phyloP scores from a whole-genome alignment of 345 rosid species.

The Lenwebbia sp. region DNA sequence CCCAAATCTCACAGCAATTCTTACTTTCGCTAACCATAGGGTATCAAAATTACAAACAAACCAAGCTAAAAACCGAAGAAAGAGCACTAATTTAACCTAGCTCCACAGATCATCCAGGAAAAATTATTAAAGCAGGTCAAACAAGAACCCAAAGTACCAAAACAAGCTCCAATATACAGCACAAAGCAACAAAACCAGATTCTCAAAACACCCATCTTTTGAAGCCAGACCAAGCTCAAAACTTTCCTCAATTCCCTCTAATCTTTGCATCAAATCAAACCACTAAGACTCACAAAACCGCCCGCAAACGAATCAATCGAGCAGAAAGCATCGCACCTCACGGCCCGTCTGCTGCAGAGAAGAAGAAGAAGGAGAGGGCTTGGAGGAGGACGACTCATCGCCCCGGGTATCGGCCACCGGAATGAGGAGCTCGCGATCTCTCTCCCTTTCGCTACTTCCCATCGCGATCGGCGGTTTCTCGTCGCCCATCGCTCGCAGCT shows the following conservation, averaged over 20 bases:
- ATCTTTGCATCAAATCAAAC: background rate
- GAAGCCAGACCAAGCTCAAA: background rate
- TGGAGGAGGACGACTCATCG: constrained; percentile 28
- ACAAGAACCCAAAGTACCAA: background rate
- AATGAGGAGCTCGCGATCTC: constrained; percentile 91
- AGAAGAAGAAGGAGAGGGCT: constrained; percentile 63
- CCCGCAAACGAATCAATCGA: background rate
- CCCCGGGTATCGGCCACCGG: constrained; percentile 53
- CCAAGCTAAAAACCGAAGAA: background rate
- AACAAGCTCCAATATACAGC: background rate
- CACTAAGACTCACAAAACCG: background rate
- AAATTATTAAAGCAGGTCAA: background rate
- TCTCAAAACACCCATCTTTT: background rate
- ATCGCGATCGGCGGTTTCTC: constrained; percentile 60
- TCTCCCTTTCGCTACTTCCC: constrained; percentile 24
- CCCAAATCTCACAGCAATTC: background rate
- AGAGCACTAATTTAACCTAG: background rate
- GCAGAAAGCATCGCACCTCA: constrained; percentile 33
- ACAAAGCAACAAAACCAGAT: background rate
- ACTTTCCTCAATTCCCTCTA: background rate
- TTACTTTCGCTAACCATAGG: background rate
- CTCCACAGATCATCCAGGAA: background rate
- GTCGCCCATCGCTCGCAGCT: constrained; percentile 46
- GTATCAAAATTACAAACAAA: background rate
- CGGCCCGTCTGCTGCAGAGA: constrained; percentile 73